Percentiles rank a stretch among this genome's conserved stretches.
These are phyloP conservation scores for Bullera alba DNA, from an alignment of 768 basidiomycete species.

Conservation along the genomic window DNA sequence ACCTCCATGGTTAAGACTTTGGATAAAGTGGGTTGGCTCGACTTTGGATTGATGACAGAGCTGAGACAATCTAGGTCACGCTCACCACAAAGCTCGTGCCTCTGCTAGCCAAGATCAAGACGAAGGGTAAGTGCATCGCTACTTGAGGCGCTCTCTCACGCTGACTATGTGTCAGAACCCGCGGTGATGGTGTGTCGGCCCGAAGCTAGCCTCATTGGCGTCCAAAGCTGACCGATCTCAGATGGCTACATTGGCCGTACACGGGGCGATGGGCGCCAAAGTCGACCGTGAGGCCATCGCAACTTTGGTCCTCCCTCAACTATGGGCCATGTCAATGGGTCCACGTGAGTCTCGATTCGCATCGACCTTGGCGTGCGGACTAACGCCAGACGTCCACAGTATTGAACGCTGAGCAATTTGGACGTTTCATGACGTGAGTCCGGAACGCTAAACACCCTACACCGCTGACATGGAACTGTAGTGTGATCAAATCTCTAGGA, in stretches of 20 bases:
- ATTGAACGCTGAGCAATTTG: constrained; percentile 62
- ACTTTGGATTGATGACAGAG: not conserved
- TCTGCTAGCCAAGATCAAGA: constrained; percentile 84
- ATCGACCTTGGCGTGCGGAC: not conserved
- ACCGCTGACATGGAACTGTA: not conserved
- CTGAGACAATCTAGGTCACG: constrained; percentile 48
- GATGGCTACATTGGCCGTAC: constrained; percentile 83
- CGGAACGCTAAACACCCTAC: constrained; percentile 18
- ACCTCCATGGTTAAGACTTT: constrained; percentile 44
- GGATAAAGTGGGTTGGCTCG: constrained; percentile 27
- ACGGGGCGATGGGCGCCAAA: constrained; percentile 93
- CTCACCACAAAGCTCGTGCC: constrained; percentile 94
- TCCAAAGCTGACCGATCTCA: constrained; percentile 34
- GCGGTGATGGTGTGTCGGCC: constrained; percentile 68
- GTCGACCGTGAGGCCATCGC: constrained; percentile 89
- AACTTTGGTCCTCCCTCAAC: constrained; percentile 75
- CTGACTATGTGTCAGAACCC: constrained; percentile 55
- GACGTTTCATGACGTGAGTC: constrained; percentile 73
- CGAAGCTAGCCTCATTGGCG: not conserved
- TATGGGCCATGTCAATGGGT: constrained; percentile 97
- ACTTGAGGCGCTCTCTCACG: not conserved
- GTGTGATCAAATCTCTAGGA: constrained; percentile 50
- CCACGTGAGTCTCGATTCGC: constrained; percentile 56
- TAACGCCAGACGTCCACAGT: constrained; percentile 22
- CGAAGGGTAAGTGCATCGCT: constrained; percentile 52